Conservation (phyloP, 2,329 filamentous ascomycete species). For the Ceratocystis eucalypticola region DNA sequence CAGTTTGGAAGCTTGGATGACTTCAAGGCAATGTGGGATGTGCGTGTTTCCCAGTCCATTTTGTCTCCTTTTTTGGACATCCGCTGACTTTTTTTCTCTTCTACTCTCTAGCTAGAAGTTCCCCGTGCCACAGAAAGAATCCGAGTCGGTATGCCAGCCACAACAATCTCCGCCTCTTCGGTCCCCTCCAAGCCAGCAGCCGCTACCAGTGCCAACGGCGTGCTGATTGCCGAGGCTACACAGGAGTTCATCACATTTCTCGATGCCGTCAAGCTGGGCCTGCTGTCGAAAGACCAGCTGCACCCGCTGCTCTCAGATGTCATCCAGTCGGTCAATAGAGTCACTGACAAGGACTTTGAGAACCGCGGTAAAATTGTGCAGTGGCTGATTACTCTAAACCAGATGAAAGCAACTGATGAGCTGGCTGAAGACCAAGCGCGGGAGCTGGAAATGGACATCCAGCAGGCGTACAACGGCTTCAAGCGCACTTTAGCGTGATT, state of each 20-base stretch:
- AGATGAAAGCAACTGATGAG: conserved; percentile 93
- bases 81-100: conserved; percentile 10
- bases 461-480: conserved; percentile 87
- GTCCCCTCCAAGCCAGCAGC: conserved; percentile 29
- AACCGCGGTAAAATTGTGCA: conserved; percentile 94
- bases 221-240: conserved; percentile 75
- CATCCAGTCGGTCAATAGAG: conserved; percentile 93
- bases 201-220: conserved; percentile 40
- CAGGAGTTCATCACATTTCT: conserved; percentile 98
- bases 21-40: conserved; percentile 87
- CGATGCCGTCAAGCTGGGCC: conserved; percentile 81
- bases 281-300: conserved; percentile 90
- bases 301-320: conserved; percentile 90
- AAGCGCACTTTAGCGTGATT: conserved; percentile 55
- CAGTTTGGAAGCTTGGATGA: conserved; percentile 80
- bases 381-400: conserved; percentile 93
- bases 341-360: conserved; percentile 90
- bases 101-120: conserved; percentile 62
- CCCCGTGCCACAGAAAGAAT: conserved; percentile 87
- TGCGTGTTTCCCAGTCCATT: conserved; percentile 34
- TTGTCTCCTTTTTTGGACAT: background rate
- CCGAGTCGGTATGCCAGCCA: conserved; percentile 83
- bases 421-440: conserved; percentile 74
- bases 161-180: conserved; percentile 47
- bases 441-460: conserved; percentile 85